Conservation (phyloP, 768 basidiomycete genomes). For the Lentinula raphanica region DNA sequence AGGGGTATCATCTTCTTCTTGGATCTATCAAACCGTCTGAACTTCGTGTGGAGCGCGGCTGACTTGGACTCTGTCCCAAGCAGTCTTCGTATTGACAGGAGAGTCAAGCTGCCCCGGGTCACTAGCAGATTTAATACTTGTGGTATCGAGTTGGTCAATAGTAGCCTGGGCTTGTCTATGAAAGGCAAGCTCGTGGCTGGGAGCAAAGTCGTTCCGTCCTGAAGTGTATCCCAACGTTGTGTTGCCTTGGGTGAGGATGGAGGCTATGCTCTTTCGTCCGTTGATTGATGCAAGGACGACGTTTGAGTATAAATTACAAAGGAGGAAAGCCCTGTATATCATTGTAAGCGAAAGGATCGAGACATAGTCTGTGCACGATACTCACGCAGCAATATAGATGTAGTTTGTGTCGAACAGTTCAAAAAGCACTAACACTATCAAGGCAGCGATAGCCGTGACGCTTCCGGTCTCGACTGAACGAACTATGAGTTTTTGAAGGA, state of each 20-base stretch:
- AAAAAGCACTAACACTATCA: slow-evolving; percentile 13
- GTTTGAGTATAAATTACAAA: slow-evolving; percentile 2
- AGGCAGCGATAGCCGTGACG: slow-evolving; percentile 15
- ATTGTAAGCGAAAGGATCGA: neutral
- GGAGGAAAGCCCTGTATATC: neutral
- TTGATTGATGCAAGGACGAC: neutral
- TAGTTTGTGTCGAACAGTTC: neutral
- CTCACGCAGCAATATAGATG: neutral
- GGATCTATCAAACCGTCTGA: neutral
- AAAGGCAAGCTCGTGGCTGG: neutral
- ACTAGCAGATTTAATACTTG: neutral
- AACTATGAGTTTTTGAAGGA: slow-evolving; percentile 13
- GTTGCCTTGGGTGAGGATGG: neutral
- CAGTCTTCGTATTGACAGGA: neutral
- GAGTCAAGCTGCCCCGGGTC: neutral
- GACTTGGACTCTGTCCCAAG: neutral
- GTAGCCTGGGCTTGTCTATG: neutral
- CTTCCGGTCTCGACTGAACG: slow-evolving; percentile 14
- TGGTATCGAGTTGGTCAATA: neutral
- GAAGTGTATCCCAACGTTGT: neutral
- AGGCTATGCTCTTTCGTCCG: neutral
- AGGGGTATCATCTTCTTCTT: no score
- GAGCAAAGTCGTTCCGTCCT: neutral
- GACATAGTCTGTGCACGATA: neutral
- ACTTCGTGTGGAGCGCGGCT: neutral